These are phyloP conservation scores for Leishmania arabica DNA, from an alignment of 208 protist species.

Conservation along the genomic window DNA sequence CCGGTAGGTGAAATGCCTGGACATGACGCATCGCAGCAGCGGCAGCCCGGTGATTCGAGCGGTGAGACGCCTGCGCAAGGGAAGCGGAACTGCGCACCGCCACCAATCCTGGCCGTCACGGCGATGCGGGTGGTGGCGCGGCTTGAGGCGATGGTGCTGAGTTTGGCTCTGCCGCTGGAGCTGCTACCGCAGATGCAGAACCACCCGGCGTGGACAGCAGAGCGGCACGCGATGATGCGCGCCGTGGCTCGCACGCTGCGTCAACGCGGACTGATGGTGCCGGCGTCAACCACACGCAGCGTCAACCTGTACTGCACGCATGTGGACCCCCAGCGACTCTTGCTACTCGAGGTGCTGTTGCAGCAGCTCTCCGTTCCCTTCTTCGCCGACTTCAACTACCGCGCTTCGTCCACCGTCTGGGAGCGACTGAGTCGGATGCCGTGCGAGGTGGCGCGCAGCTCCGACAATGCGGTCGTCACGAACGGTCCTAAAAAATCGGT, in stretches of 20 bases:
- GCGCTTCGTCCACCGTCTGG: conserved; percentile 38
- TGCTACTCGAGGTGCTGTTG: conserved; percentile 51
- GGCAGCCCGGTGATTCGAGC: neutral
- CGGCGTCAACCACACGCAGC: neutral
- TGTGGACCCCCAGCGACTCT: conserved; percentile 32
- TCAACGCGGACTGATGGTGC: conserved; percentile 25
- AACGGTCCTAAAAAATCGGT: neutral
- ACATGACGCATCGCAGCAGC: neutral
- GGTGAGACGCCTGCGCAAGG: neutral
- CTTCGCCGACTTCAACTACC: conserved; percentile 60
- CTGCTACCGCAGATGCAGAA: conserved; percentile 15
- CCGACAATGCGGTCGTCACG: neutral
- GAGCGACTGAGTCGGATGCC: conserved; percentile 36
- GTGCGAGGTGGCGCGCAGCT: neutral
- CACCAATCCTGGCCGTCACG: conserved; percentile 25
- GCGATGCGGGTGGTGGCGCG: conserved; percentile 20
- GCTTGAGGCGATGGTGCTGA: conserved; percentile 23
- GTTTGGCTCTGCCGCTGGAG: conserved; percentile 21
- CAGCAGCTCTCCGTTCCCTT: conserved; percentile 58
- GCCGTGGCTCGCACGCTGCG: conserved; percentile 23
- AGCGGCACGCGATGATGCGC: conserved; percentile 17
- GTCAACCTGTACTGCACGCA: conserved; percentile 25
- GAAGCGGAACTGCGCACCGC: conserved; percentile 1
- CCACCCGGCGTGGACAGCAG: conserved; percentile 16
- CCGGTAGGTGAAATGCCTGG: neutral